phyloP scores from a whole-genome alignment of 75 land plant species.

The Selaginella moellendorffii region DNA sequence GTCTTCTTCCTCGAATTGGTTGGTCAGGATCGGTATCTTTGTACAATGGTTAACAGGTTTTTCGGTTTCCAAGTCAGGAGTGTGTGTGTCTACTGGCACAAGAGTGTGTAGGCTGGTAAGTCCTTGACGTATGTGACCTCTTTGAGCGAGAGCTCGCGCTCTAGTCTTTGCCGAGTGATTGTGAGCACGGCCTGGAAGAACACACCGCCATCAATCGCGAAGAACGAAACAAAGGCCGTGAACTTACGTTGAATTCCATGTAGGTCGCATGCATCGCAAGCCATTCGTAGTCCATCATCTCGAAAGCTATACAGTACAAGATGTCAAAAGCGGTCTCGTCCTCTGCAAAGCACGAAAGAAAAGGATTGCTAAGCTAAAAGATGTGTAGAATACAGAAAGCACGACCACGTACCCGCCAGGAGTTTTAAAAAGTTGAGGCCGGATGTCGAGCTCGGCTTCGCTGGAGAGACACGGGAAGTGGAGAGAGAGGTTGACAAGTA shows the following conservation, averaged over 20 bases:
- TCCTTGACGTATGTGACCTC: not conserved
- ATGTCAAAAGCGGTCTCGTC: constrained; percentile 66
- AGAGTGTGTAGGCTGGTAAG: not conserved
- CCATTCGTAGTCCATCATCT: constrained; percentile 63
- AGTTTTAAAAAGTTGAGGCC: not conserved
- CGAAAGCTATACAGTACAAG: constrained; percentile 63
- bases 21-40: no score
- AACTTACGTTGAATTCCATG: constrained; percentile 65
- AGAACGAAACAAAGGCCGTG: not conserved
- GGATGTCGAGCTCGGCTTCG: constrained; percentile 8
- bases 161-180: not conserved
- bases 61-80: no score
- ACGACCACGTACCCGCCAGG: constrained; percentile 3
- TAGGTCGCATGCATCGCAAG: constrained; percentile 60
- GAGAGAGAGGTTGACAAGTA: no score
- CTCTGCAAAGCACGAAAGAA: constrained; percentile 23
- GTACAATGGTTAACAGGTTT: no score
- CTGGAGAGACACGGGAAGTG: not conserved
- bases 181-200: not conserved
- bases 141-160: not conserved
- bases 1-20: no score
- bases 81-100: not conserved
- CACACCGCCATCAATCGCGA: not conserved
- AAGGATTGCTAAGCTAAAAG: no score
- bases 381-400: not conserved